Conservation (phyloP, 169 alveolate species). For the Eimeria necatrix region DNA sequence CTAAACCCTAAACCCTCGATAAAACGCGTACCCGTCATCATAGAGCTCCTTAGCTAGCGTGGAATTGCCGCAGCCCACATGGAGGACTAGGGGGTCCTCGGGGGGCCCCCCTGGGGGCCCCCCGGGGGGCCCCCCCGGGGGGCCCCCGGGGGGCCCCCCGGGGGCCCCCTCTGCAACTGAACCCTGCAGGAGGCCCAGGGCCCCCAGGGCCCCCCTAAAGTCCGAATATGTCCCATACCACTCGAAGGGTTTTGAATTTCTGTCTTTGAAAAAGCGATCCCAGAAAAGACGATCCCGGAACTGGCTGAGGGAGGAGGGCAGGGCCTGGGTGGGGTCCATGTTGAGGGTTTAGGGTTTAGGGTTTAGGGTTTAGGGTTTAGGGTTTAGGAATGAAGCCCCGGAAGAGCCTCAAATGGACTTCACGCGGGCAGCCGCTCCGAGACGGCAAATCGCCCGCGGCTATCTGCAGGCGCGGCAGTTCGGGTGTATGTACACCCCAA, state of each 20-base stretch:
- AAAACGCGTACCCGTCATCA: conserved; percentile 39
- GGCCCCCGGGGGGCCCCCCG: not conserved
- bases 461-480: no score
- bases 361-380: no score
- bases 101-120: not conserved
- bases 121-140: conserved; percentile 1
- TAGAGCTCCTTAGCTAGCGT: conserved; percentile 6
- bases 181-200: conserved; percentile 39
- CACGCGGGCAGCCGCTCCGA: no score
- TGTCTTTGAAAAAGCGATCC: conserved; percentile 36
- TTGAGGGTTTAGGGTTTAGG: no score
- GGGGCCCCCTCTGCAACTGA: not conserved
- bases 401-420: no score
- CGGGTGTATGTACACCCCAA: no score
- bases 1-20: not conserved
- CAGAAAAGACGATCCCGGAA: conserved; percentile 37
- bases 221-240: conserved; percentile 28
- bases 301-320: not conserved
- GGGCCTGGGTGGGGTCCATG: not conserved
- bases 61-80: conserved; percentile 72
- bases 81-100: not conserved
- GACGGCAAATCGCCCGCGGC: no score
- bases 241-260: not conserved
- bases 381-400: no score
- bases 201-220: not conserved